These are phyloP conservation scores for Brassica nigra DNA, from an alignment of 345 rosid genomes.

Conservation along the genomic window DNA sequence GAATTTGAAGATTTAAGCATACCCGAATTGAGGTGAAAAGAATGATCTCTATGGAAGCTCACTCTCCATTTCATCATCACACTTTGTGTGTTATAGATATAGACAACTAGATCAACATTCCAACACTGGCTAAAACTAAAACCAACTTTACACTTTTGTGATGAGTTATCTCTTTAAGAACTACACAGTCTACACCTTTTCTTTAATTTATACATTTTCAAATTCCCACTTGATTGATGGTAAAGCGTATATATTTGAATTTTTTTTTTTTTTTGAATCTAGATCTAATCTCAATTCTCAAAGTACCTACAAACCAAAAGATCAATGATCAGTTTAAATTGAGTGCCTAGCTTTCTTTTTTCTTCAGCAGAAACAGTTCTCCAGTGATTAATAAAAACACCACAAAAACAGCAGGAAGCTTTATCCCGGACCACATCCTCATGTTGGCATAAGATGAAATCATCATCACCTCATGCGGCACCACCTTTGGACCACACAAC, in stretches of 20 bases:
- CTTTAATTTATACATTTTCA: neutral
- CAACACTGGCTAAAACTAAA: neutral
- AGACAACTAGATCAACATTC: neutral
- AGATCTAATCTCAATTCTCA: slow-evolving; percentile 22
- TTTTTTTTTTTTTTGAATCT: slow-evolving; percentile 11
- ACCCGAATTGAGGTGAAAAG: neutral
- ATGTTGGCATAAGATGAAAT: slow-evolving; percentile 12
- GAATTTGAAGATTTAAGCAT: neutral
- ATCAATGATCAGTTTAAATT: neutral
- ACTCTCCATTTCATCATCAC: neutral
- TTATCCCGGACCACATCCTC: slow-evolving; percentile 20
- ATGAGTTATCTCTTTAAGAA: slow-evolving; percentile 5
- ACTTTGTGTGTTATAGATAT: neutral
- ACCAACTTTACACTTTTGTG: slow-evolving; percentile 25
- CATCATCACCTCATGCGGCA: slow-evolving; percentile 34
- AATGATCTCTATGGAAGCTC: neutral
- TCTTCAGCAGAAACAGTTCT: neutral
- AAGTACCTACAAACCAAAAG: neutral
- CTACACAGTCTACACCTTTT: neutral
- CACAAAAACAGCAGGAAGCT: neutral
- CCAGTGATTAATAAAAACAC: neutral
- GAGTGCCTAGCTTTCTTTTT: slow-evolving; percentile 10
- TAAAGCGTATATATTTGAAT: neutral
- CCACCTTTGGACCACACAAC: slow-evolving; percentile 30
- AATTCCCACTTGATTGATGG: slow-evolving; percentile 27